A percentile compares a stretch with the other conserved stretches of the same genome.
These are phyloP conservation scores for Coniella vitis DNA, from an alignment of 2,329 filamentous ascomycete species.

Conservation along the genomic window DNA sequence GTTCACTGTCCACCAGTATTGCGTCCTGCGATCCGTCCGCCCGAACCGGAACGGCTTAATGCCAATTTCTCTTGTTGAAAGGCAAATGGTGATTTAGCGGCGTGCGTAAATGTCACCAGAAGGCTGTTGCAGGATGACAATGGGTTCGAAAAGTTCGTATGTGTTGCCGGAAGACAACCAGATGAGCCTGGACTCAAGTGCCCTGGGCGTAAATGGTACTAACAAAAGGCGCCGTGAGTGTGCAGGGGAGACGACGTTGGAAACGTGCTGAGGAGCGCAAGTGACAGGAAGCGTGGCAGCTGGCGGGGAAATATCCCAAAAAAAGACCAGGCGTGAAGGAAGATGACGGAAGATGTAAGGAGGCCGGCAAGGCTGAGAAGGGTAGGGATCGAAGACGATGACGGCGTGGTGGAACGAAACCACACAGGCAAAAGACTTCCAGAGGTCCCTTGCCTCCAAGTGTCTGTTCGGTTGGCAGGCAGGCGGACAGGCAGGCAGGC, in stretches of 20 bases:
- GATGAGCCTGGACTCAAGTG: too few species aligned
- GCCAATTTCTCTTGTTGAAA: too few species aligned
- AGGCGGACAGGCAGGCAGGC: background rate
- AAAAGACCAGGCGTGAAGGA: constrained; percentile 6
- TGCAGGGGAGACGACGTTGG: background rate
- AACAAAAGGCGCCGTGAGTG: too few species aligned
- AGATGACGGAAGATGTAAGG: constrained; percentile 6
- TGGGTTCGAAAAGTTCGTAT: too few species aligned
- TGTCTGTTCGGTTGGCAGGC: background rate
- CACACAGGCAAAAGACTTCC: background rate
- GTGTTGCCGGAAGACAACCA: too few species aligned
- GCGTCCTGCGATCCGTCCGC: background rate
- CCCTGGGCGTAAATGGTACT: too few species aligned
- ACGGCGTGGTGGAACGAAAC: background rate
- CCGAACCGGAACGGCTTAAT: too few species aligned
- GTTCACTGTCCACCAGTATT: background rate
- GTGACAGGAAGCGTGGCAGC: constrained; percentile 1
- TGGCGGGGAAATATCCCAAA: background rate
- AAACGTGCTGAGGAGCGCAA: background rate
- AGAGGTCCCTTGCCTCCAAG: background rate
- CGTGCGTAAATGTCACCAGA: too few species aligned
- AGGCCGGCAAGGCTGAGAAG: constrained; percentile 3
- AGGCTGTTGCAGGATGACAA: background rate
- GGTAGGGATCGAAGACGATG: background rate
- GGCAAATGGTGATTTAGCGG: too few species aligned